Evolutionary conservation across 208 protist genomes (phyloP), one percentile per base, ranked within the genome.

Genomic region (Sergeia podlipaevii): DNA sequence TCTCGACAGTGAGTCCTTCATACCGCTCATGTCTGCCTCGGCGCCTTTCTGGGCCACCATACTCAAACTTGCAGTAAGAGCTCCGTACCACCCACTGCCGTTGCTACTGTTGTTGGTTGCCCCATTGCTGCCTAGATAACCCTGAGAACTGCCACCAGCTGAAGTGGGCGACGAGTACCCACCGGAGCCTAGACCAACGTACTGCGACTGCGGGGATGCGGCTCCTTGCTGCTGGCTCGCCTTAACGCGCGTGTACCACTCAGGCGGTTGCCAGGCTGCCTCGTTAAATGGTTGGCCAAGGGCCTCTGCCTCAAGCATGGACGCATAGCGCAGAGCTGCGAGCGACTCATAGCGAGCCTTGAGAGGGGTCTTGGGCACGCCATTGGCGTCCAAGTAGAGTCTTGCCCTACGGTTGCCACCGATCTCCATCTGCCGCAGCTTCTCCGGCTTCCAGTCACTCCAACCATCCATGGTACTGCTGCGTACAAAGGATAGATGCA

Each of bases 391-490:
- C 60, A 96, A 96, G 73, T 91, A 96, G 37, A 87, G 59, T 0
- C 83, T 77, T 1, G 91, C 91, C 8, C 87, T 80, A n/a, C 85
- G 78, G 59, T 96, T 96, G 30, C 91, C 91, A 23, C 91, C 91
- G 24, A 89, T 36, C 58, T 95, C 53, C 91, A 96, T 95, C 61
- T 93, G 88, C 28, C 65, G 62, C 46, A 96, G 69, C 68, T 96
- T 96, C 54, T 87, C 78, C 30, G 91, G 91, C 26, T 82, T 78
- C 88, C 91, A 96, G 57, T 84, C 77, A 15, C 53, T 69, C 93
- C 94, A 98, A 13, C 77, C 75, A 62, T 98, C 96, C 74, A 97
- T 93, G 6, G 89, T 97, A 39, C 81, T 74, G 66, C 92, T 97
- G 11, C 88, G 86, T 20, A 97, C 91, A 74, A 97, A 96, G 37